Conservation (phyloP, 202 grass and related monocot species). For the Digitaria exilis region DNA sequence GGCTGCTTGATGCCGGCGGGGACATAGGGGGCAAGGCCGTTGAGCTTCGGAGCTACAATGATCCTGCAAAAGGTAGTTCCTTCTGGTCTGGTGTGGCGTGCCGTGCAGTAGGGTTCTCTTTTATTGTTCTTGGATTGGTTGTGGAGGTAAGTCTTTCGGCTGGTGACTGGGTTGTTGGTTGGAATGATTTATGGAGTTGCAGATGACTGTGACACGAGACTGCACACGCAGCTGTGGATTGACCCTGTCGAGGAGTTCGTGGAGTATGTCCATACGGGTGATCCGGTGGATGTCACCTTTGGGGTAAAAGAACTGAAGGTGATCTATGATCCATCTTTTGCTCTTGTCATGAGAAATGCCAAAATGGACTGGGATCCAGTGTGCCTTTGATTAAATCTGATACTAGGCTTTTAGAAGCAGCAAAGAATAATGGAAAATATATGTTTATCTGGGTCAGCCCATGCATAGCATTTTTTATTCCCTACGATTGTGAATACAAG, state of each 20-base stretch:
- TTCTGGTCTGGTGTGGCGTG: neutral
- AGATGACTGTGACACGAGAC: constrained; percentile 80
- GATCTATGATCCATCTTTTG: constrained; percentile 9
- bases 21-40: constrained; percentile 79
- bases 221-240: constrained; percentile 97
- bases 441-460: neutral
- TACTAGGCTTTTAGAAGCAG: neutral
- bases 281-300: constrained; percentile 91
- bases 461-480: neutral
- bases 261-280: constrained; percentile 76
- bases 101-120: neutral
- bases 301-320: constrained; percentile 93
- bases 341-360: neutral
- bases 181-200: constrained; percentile 19
- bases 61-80: constrained; percentile 69
- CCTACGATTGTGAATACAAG: constrained; percentile 3
- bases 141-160: neutral
- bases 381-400: neutral
- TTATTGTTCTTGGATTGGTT: neutral
- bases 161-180: constrained; percentile 22
- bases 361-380: neutral
- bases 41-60: constrained; percentile 89
- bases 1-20: constrained; percentile 16
- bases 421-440: constrained; percentile 1
- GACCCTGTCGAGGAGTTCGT: constrained; percentile 85